Evolutionary conservation across 2,329 filamentous ascomycete genomes (phyloP), one percentile per base, ranked within the genome.

Genomic region (Phaeosphaeriaceae sp.): DNA sequence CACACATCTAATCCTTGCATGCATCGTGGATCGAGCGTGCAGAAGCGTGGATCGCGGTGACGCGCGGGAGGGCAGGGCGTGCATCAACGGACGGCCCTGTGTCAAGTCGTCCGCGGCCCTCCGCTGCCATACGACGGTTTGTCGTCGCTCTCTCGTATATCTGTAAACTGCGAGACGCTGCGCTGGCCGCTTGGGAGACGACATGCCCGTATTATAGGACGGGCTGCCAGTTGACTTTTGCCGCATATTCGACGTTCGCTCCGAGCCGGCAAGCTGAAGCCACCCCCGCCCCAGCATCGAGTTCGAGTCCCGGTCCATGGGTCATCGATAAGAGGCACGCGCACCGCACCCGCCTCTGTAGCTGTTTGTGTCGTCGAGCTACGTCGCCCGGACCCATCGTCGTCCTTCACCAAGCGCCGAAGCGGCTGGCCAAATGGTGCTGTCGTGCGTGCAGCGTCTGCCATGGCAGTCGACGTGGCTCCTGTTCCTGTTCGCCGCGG

Each of bases 391-490:
- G 31, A 36, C 31, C 31, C 31, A 36, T 36, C 31, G 13, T 36
- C 31, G 31, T 36, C 31, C 31, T 36, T 15, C 31, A 36, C 31
- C 7, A 36, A 19, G 24, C 33, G 4, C 19, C 15, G 7, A 2
- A 31, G 40, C 13, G 31, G 31, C 13, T 7, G 31, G 31, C 31
- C 6, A 36, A 11, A 40, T 73, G 68, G 48, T 61, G 63, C 60
- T 57, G 33, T 49, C 48, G 42, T 53, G 47, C 27, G 27, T 65
- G 33, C 61, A 54, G 54, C 51, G 48, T 44, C 54, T 67, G 55
- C 57, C 65, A 24, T 67, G 66, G 71, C 58, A 56, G 58, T 60
- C 72, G 58, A 59, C 54, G 50, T 68, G 68, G 52, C 66, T 67
- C 36, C 58, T 71, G 47, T 60, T 67, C 36, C 58, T 71, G 47